Evolutionary conservation across 345 rosid genomes (phyloP).

Genomic region (Balakata baccata): DNA sequence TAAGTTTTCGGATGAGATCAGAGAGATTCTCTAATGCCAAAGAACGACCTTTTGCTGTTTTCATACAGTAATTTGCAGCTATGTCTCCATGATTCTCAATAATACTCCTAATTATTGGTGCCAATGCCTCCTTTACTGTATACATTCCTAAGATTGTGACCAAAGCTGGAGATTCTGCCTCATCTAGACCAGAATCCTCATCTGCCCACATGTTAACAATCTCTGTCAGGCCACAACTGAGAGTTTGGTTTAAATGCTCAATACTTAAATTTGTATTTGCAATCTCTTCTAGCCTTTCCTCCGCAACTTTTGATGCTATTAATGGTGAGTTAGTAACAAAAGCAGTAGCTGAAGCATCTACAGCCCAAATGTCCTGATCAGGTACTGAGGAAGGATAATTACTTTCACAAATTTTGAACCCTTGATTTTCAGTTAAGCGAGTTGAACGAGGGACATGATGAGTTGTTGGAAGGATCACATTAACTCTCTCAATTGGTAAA

Average conservation of each 20-base stretch:
- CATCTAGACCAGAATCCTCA: conserved; percentile 1
- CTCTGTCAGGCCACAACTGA: conserved; percentile 14
- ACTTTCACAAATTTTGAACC: background rate
- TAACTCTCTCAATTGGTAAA: background rate
- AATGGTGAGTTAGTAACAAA: too few relatives aligned
- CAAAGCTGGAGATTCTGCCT: background rate
- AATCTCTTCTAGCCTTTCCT: background rate
- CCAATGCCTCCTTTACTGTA: conserved; percentile 6
- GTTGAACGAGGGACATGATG: background rate
- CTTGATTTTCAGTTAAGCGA: background rate
- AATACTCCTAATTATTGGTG: background rate
- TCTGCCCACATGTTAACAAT: conserved; percentile 3
- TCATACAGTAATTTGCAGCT: background rate
- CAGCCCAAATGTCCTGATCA: too few relatives aligned
- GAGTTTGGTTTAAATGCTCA: background rate
- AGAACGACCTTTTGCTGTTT: background rate
- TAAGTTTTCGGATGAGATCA: background rate
- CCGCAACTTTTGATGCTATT: background rate
- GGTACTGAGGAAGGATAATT: background rate
- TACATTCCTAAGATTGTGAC: background rate
- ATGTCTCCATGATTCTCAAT: conserved; percentile 14
- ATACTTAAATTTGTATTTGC: background rate
- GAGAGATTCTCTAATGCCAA: background rate
- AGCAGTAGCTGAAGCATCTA: too few relatives aligned
- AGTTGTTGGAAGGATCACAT: background rate